Evolutionary conservation across 2,329 filamentous ascomycete species (phyloP), one percentile per base, ranked within the genome.

Genomic region (Trichoderma sp.): DNA sequence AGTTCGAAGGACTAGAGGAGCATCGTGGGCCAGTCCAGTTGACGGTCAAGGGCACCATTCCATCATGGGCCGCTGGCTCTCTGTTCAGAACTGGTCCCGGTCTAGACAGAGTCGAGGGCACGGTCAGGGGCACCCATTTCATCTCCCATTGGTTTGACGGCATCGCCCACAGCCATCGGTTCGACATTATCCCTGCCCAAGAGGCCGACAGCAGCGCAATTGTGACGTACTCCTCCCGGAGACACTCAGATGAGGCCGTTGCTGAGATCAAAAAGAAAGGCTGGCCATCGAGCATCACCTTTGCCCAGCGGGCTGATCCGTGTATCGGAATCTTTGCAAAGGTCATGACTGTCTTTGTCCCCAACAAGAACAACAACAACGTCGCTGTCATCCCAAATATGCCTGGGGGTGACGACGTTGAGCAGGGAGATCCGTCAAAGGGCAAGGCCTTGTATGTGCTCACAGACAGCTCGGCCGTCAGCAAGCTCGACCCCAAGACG

Each of bases 71-170:
- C 3, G 87, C 89, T 2, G 92, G 92, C 1, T 81, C 84, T 1
- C 81, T 95, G 0, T 94, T 89, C 74, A 84, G 91, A 26, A 93
- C 89, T 0, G 91, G 92, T 0, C 90, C 90, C 0, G 90, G 90
- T 1, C 82, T 84, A 30, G 85, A 84, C 73, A 83, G 83, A 44
- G 77, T 92, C 3, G 80, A 87, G n/a, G 74, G 78, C 50, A 87
- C 85, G 0, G 76, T 84, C 2, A 80, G 81, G 3, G 86, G 87
- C n/a, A 84, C 81, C 0, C 88, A 88, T 71, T 79, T 81, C 39
- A 80, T 88, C 14, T 85, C 82, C 1, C 91, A 95, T 74, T 95
- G 91, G 91, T 95, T 95, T 69, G 92, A 95, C 73, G 90, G 90
- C 6, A 87, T 92, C 66, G 84, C 86, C 3, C 85, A 90, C 63